phyloP scores from a whole-genome alignment of 495 filamentous ascomycete species.

The Podospora anserina region DNA sequence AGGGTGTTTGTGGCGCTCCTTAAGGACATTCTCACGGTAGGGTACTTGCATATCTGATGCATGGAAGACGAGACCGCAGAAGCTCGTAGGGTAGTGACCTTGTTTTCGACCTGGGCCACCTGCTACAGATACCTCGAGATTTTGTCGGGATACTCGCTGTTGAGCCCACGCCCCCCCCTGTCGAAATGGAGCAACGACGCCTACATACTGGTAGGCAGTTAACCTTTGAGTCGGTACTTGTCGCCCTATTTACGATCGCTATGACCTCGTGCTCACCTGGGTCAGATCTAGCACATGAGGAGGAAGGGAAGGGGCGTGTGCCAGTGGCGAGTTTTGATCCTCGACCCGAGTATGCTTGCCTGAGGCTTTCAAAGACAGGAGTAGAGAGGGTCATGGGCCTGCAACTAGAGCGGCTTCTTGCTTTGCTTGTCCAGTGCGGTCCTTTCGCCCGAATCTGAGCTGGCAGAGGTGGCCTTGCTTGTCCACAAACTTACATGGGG shows the following conservation, averaged over 20 bases:
- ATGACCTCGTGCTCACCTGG: not conserved
- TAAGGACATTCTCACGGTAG: constrained; percentile 28
- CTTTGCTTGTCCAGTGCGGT: constrained; percentile 34
- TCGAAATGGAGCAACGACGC: not conserved
- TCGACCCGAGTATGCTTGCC: constrained; percentile 22
- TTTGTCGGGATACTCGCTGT: constrained; percentile 16
- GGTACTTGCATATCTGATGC: constrained; percentile 35
- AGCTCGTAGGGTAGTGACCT: constrained; percentile 18
- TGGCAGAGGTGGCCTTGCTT: constrained; percentile 18
- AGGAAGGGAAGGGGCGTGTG: not conserved
- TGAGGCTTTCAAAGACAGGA: constrained; percentile 14
- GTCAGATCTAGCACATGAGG: not conserved
- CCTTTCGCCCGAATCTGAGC: constrained; percentile 31
- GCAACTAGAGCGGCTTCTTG: constrained; percentile 35
- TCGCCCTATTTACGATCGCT: not conserved
- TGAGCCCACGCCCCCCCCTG: constrained; percentile 1
- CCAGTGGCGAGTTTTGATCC: constrained; percentile 18
- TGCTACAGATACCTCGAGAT: constrained; percentile 16
- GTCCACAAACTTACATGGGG: constrained; percentile 30
- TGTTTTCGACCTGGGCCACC: constrained; percentile 8
- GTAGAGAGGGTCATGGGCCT: constrained; percentile 24
- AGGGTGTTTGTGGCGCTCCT: constrained; percentile 30
- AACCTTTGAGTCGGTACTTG: not conserved
- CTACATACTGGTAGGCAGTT: not conserved
- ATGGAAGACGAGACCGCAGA: constrained; percentile 32